These are phyloP conservation scores for Crucihimalaya himalaica DNA, from an alignment of 345 rosid genomes.

Conservation along the genomic window DNA sequence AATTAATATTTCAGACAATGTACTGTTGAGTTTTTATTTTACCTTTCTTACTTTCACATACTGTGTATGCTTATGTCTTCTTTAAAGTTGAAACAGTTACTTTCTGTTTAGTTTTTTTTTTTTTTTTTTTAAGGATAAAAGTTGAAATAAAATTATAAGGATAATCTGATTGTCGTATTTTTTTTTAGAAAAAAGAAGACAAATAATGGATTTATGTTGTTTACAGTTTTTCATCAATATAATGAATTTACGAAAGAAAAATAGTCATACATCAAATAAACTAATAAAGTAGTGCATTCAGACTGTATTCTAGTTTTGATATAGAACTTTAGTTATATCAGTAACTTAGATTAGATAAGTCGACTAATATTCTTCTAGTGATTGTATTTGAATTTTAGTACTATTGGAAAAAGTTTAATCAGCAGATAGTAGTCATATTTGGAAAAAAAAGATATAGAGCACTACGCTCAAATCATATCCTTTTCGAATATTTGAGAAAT, in stretches of 20 bases:
- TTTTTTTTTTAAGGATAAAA: no score
- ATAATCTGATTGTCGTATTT: no score
- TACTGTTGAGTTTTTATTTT: neutral
- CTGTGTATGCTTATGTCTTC: neutral
- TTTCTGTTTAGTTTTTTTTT: neutral
- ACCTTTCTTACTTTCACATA: neutral
- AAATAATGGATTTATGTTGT: no score
- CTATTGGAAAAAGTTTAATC: neutral
- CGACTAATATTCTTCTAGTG: constrained; percentile 2
- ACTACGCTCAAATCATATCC: constrained; percentile 4
- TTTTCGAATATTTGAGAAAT: constrained; percentile 14
- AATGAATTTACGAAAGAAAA: neutral
- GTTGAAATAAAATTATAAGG: no score
- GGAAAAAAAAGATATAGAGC: constrained; percentile 2
- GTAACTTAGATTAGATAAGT: neutral
- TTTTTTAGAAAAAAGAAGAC: no score
- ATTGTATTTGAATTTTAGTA: neutral
- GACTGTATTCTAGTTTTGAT: no score
- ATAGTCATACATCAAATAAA: neutral
- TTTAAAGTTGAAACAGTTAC: no score
- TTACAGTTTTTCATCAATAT: no score
- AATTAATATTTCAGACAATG: neutral
- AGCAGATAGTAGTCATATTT: neutral
- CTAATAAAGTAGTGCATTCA: neutral
- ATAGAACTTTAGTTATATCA: no score